Percentiles rank a stretch among this genome's conserved stretches.
These are phyloP conservation scores for Picochlorum sp. DNA, from an alignment of 139 green algal genomes.

Conservation along the genomic window DNA sequence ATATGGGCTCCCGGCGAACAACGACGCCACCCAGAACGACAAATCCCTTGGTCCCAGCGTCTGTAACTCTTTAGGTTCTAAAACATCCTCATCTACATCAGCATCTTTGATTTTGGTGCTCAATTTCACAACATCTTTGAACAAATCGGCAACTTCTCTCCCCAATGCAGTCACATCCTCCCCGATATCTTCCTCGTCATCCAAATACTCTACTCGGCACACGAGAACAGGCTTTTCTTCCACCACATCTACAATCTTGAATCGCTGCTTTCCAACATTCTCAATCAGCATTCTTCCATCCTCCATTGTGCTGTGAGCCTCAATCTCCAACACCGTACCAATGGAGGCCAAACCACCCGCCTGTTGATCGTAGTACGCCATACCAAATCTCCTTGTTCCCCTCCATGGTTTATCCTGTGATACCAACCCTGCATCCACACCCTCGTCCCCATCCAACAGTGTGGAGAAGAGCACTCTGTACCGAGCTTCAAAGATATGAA, in stretches of 20 bases:
- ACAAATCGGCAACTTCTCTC: slow-evolving; percentile 22
- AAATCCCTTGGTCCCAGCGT: slow-evolving; percentile 21
- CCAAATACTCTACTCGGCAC: slow-evolving; percentile 38
- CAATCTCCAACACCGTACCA: slow-evolving; percentile 41
- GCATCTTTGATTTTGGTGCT: slow-evolving; percentile 18
- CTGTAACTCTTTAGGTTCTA: slow-evolving; percentile 19
- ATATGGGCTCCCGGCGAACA: slow-evolving; percentile 25
- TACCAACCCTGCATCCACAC: slow-evolving; percentile 37
- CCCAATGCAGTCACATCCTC: not conserved
- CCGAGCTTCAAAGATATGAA: slow-evolving; percentile 50
- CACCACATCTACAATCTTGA: slow-evolving; percentile 30
- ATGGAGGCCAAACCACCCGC: slow-evolving; percentile 21
- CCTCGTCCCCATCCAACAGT: slow-evolving; percentile 29
- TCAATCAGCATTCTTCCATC: slow-evolving; percentile 37
- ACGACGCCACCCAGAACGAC: slow-evolving; percentile 36
- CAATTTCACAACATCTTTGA: slow-evolving; percentile 24
- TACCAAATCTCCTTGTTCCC: slow-evolving; percentile 34
- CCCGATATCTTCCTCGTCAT: slow-evolving; percentile 16
- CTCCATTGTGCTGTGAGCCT: slow-evolving; percentile 26
- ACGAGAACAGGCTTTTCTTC: slow-evolving; percentile 41
- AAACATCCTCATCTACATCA: slow-evolving; percentile 11
- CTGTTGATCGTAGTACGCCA: slow-evolving; percentile 27
- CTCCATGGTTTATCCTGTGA: slow-evolving; percentile 29
- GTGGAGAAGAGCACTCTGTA: slow-evolving; percentile 46
- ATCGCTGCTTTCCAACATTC: slow-evolving; percentile 25